Base-by-base conservation (phyloP, 495 filamentous ascomycete genomes). In the Xylaria longipes region DNA sequence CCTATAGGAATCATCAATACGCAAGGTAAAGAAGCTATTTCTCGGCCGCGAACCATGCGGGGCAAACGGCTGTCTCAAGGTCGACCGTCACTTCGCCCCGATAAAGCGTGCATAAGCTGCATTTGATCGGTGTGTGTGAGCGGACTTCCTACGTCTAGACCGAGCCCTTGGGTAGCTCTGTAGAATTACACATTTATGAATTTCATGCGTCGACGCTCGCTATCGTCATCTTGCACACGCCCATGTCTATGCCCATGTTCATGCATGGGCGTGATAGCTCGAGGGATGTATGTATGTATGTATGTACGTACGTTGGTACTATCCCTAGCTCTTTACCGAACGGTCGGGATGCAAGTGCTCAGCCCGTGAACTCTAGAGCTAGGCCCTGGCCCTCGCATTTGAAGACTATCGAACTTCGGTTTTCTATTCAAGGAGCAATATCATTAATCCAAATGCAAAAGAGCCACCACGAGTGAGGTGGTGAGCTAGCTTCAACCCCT, bases 131-230 rank as follows among this genome's bases (percentile, higher is more conserved):
- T 52, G 29, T 17, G 45, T 66, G 39, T 1, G 60, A 33, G 37
- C 9, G 27, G 60, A 17, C 66, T 22, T 35, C 9, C 48, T 39
- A 57, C 43, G 14, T 14, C n/a, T n/a, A n/a, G n/a, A n/a, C n/a
- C n/a, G n/a, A n/a, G n/a, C n/a, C 27, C 11, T 68, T 68, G 52
- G 52, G 66, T 27, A 45, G 52, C 37, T 45, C 29, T 68, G 66
- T 52, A 68, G 66, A 45, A 27, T 37, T 33, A 9, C 50, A 35
- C 33, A 5, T 20, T 31, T 41, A 22, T 31, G 22, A 14, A 15
- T 45, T 29, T 45, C 39, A 29, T 60, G 52, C 25, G 6, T 46
- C 22, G n/a, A 60, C 12, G 12, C 31, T 60, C 57, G 17, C 50
- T 12, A 31, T 31, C 52, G 25, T 31, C 8, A 56, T 31, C 52